phyloP scores from a whole-genome alignment of 306 rosid species.

The Gleditsia sinensis region DNA sequence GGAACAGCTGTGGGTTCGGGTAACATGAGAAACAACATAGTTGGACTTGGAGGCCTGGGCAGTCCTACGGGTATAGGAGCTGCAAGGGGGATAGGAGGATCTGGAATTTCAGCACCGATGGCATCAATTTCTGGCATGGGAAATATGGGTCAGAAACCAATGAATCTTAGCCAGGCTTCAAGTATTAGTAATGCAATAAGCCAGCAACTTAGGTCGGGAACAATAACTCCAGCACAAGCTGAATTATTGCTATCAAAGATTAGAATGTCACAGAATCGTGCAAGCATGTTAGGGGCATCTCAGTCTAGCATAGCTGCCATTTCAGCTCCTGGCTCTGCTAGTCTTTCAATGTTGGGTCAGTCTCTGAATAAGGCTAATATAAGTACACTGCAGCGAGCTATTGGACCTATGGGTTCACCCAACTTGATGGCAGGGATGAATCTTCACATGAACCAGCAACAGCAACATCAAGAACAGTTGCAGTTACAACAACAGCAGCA shows the following conservation, averaged over 20 bases:
- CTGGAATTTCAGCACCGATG: slow-evolving; percentile 86
- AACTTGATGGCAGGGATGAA: slow-evolving; percentile 66
- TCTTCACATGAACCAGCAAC: slow-evolving; percentile 70
- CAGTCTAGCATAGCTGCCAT: slow-evolving; percentile 70
- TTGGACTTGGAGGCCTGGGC: slow-evolving; percentile 72
- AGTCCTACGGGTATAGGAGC: slow-evolving; percentile 76
- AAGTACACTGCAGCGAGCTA: slow-evolving; percentile 66
- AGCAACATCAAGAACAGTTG: slow-evolving; percentile 47
- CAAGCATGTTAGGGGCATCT: slow-evolving; percentile 56
- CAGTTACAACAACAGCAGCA: slow-evolving; percentile 25
- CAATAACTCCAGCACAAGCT: slow-evolving; percentile 37
- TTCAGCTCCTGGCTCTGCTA: slow-evolving; percentile 61
- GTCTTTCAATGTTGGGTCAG: slow-evolving; percentile 74
- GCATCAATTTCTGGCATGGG: slow-evolving; percentile 77
- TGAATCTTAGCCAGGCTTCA: no score
- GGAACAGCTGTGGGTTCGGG: slow-evolving; percentile 69
- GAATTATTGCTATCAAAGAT: slow-evolving; percentile 48
- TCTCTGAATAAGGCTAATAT: slow-evolving; percentile 61
- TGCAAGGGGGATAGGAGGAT: slow-evolving; percentile 76
- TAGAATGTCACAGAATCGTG: slow-evolving; percentile 57
- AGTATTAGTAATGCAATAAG: slow-evolving; percentile 52
- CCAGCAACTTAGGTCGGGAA: slow-evolving; percentile 68
- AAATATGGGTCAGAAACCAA: slow-evolving; percentile 73
- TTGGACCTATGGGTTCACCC: slow-evolving; percentile 99
- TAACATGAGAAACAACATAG: slow-evolving; percentile 68